Percentiles rank a stretch among this genome's conserved stretches.
Evolutionary conservation across 495 filamentous ascomycete genomes (phyloP).

Genomic region (Daldinia concentrica): DNA sequence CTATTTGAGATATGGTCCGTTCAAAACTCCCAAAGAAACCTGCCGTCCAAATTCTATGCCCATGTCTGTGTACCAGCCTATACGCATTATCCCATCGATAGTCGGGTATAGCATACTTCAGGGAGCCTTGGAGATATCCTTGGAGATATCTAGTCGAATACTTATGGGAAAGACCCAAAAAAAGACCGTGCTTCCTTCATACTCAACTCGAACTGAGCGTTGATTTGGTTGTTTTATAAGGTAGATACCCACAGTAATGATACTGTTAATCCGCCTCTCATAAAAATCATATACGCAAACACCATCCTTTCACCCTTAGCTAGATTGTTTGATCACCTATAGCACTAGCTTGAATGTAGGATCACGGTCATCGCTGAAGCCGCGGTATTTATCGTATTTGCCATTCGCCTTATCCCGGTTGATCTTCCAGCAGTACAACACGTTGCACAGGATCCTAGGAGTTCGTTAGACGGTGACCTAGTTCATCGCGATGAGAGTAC

Average conservation of each 20-base stretch:
- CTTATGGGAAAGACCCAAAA: constrained; percentile 8
- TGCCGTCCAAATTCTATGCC: constrained; percentile 9
- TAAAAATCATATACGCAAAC: neutral
- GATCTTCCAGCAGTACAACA: constrained; percentile 71
- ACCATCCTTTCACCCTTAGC: neutral
- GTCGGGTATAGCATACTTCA: constrained; percentile 12
- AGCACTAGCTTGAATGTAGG: constrained; percentile 71
- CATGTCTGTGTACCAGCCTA: neutral
- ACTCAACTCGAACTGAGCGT: neutral
- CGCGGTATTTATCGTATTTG: constrained; percentile 67
- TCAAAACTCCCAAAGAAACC: constrained; percentile 10
- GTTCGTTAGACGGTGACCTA: constrained; percentile 25
- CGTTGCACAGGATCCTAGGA: constrained; percentile 68
- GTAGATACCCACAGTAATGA: constrained; percentile 3
- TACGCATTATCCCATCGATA: too few species aligned
- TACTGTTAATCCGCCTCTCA: neutral
- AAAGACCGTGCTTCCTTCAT: constrained; percentile 3
- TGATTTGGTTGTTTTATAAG: neutral
- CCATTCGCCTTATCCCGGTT: constrained; percentile 71
- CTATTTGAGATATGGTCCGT: neutral
- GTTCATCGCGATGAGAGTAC: constrained; percentile 39
- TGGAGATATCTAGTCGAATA: constrained; percentile 1
- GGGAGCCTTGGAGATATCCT: neutral
- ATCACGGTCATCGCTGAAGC: constrained; percentile 72
- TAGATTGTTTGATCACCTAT: constrained; percentile 44